Evolutionary conservation across 78 protist genomes (phyloP).

Genomic region (Chrysochromulina parva): DNA sequence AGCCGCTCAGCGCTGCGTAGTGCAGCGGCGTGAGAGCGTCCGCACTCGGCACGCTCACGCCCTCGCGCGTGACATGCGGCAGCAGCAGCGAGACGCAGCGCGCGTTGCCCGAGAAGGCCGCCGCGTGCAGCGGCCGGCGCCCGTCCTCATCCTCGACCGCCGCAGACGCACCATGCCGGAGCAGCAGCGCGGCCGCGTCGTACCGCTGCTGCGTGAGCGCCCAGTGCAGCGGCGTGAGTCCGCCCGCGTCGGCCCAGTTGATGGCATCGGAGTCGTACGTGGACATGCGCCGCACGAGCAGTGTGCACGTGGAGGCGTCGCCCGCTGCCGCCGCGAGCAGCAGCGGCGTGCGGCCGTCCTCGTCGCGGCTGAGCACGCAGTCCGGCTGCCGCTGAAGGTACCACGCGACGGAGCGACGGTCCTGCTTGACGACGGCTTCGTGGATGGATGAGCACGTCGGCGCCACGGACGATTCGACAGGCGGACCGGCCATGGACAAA

Average conservation of each 20-base stretch:
- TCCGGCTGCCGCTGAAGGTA: no score
- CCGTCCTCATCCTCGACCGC: not conserved
- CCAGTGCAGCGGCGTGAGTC: conserved; percentile 25
- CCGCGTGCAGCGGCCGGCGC: not conserved
- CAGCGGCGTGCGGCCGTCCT: no score
- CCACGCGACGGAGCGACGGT: no score
- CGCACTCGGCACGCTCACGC: not conserved
- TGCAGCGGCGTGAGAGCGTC: conserved; percentile 6
- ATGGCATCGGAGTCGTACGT: not conserved
- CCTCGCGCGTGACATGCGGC: not conserved
- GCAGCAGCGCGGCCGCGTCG: not conserved
- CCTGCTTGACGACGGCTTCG: no score
- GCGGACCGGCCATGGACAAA: no score
- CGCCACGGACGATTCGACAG: no score
- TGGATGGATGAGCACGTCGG: no score
- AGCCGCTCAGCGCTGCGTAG: not conserved
- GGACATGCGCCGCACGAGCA: no score
- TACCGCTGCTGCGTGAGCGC: not conserved
- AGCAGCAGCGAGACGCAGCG: conserved; percentile 7
- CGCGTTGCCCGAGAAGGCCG: not conserved
- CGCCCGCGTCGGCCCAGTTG: not conserved
- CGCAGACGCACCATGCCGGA: not conserved
- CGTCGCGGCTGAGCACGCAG: no score
- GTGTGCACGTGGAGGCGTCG: no score
- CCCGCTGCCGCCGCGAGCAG: no score